Conservation (phyloP, 2,329 filamentous ascomycete species). For the Fusarium burgessii region DNA sequence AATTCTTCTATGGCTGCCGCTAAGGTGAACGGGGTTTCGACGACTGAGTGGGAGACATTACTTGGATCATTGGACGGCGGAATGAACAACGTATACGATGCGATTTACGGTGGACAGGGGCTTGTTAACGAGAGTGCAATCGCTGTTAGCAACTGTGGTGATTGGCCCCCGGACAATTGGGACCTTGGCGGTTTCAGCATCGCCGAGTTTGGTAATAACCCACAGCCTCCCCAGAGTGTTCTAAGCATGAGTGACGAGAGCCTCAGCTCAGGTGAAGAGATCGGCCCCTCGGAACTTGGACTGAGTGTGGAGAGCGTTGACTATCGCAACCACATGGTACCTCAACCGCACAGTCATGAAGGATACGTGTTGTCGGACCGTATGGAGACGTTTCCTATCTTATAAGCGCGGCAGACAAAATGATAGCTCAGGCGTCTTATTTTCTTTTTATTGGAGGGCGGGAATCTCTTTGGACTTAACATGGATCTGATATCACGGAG, state of each 20-base stretch:
- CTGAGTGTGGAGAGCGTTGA: constrained; percentile 55
- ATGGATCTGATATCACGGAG: constrained; percentile 26
- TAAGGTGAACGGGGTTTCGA: constrained; percentile 63
- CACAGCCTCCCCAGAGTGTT: constrained; percentile 63
- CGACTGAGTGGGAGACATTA: constrained; percentile 85
- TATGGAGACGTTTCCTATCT: constrained; percentile 43
- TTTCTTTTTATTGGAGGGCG: not conserved
- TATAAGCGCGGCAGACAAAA: constrained; percentile 28
- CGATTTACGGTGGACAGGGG: constrained; percentile 78
- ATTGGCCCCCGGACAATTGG: constrained; percentile 71
- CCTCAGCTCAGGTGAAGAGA: constrained; percentile 67
- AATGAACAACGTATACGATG: constrained; percentile 85
- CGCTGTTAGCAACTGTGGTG: constrained; percentile 54
- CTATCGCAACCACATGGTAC: constrained; percentile 48
- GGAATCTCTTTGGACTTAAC: constrained; percentile 16
- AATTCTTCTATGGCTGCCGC: constrained; percentile 32
- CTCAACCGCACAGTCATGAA: constrained; percentile 34
- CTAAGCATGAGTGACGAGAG: constrained; percentile 70
- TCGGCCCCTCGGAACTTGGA: constrained; percentile 60
- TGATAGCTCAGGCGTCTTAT: constrained; percentile 33
- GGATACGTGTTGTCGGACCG: constrained; percentile 43
- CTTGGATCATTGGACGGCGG: constrained; percentile 84
- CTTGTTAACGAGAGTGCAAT: constrained; percentile 60
- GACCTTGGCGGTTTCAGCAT: constrained; percentile 65
- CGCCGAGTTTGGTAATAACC: constrained; percentile 59